phyloP scores from a whole-genome alignment of 495 filamentous ascomycete genomes.

The Zalerion maritima region DNA sequence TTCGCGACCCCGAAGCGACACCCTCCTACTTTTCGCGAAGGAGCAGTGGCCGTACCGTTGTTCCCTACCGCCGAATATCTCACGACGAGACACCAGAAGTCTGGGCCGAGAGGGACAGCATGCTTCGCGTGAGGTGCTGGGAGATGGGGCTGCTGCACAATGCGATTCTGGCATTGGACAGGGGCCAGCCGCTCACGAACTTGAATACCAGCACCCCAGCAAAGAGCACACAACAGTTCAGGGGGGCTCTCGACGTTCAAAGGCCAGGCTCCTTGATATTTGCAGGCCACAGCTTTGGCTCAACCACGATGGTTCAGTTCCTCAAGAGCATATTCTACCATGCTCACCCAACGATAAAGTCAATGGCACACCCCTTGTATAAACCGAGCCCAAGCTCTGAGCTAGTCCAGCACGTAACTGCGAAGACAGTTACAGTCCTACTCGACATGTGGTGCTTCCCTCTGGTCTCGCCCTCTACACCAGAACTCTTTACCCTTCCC shows the following conservation, averaged over 20 bases:
- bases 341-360: slow-evolving; percentile 15
- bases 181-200: slow-evolving; percentile 28
- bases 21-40: slow-evolving; percentile 16
- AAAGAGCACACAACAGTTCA: slow-evolving; percentile 35
- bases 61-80: slow-evolving; percentile 33
- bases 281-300: slow-evolving; percentile 64
- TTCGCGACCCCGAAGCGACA: slow-evolving; percentile 33
- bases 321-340: slow-evolving; percentile 57
- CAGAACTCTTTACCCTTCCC: slow-evolving; percentile 44
- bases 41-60: slow-evolving; percentile 15
- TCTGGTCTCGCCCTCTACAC: slow-evolving; percentile 37
- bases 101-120: slow-evolving; percentile 43
- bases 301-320: slow-evolving; percentile 53
- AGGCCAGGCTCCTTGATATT: slow-evolving; percentile 57
- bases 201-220: slow-evolving; percentile 28
- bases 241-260: slow-evolving; percentile 42
- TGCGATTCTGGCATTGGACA: slow-evolving; percentile 46
- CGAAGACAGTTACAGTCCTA: slow-evolving; percentile 41
- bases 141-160: slow-evolving; percentile 51
- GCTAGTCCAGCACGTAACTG: slow-evolving; percentile 46
- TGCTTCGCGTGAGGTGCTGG: slow-evolving; percentile 58
- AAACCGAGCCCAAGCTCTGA: slow-evolving; percentile 29
- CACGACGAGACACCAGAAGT: slow-evolving; percentile 42
- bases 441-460: slow-evolving; percentile 67
- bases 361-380: slow-evolving; percentile 29